Evolutionary conservation across 345 rosid genomes (phyloP).

Genomic region (Lumnitzera littorea): DNA sequence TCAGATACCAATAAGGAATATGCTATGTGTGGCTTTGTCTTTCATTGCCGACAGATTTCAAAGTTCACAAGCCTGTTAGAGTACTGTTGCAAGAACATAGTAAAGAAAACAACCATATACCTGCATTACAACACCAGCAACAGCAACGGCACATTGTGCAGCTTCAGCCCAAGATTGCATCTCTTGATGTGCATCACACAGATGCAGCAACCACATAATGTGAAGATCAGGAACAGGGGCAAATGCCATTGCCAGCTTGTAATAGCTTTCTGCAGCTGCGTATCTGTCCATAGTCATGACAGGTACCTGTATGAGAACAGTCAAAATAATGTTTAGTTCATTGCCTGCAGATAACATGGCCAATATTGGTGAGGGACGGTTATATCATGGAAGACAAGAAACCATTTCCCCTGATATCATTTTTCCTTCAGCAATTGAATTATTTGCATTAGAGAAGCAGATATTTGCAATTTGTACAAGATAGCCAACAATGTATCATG

Average conservation of each 20-base stretch:
- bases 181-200: constrained; percentile 99
- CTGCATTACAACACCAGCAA: constrained; percentile 96
- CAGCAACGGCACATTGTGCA: constrained; percentile 94
- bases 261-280: constrained; percentile 95
- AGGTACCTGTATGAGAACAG: constrained; percentile 45
- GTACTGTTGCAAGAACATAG: no score
- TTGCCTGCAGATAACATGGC: background rate
- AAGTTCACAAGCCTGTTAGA: no score
- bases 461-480: no score
- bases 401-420: no score
- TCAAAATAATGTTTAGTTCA: background rate
- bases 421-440: no score
- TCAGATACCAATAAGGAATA: no score
- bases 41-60: no score
- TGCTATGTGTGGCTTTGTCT: no score
- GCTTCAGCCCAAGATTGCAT: constrained; percentile 99
- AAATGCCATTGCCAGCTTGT: constrained; percentile 98
- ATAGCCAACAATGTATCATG: no score
- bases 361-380: background rate
- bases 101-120: constrained; percentile 16
- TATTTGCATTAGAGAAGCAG: no score
- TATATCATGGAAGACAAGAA: no score
- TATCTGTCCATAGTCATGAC: constrained; percentile 84
- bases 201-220: constrained; percentile 97
- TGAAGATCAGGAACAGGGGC: constrained; percentile 99